A percentile compares a stretch with the other conserved stretches of the same genome.
These are phyloP conservation scores for Actinidia chinensis DNA, from an alignment of 179 eudicot species.

Conservation along the genomic window DNA sequence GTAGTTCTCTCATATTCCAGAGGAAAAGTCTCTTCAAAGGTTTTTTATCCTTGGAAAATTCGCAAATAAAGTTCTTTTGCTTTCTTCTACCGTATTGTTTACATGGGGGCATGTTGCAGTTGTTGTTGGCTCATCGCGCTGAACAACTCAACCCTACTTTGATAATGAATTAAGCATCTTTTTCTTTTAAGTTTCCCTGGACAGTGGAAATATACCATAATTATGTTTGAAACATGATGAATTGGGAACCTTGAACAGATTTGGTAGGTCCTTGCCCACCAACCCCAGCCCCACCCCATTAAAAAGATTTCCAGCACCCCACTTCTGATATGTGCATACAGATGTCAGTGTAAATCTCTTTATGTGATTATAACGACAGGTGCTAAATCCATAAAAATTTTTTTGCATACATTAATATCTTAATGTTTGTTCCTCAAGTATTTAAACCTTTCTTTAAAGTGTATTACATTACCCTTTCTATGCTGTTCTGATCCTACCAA, in stretches of 20 bases:
- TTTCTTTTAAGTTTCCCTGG: too few species aligned
- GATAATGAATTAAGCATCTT: too few species aligned
- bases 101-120: too few species aligned
- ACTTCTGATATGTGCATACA: neutral
- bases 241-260: too few species aligned
- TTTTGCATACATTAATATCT: neutral
- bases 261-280: neutral
- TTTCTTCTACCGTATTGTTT: neutral
- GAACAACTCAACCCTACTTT: too few species aligned
- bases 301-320: neutral
- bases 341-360: neutral
- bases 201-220: too few species aligned
- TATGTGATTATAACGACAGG: neutral
- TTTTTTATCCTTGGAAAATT: neutral
- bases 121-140: too few species aligned
- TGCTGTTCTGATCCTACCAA: slow-evolving; percentile 80
- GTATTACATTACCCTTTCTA: slow-evolving; percentile 82
- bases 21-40: neutral
- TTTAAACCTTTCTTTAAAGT: slow-evolving; percentile 43
- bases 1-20: neutral
- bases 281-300: too few species aligned
- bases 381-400: neutral
- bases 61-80: neutral
- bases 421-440: neutral
- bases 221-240: too few species aligned